Evolutionary conservation across 208 protist species (phyloP).

Genomic region (Angomonas ambiguus): DNA sequence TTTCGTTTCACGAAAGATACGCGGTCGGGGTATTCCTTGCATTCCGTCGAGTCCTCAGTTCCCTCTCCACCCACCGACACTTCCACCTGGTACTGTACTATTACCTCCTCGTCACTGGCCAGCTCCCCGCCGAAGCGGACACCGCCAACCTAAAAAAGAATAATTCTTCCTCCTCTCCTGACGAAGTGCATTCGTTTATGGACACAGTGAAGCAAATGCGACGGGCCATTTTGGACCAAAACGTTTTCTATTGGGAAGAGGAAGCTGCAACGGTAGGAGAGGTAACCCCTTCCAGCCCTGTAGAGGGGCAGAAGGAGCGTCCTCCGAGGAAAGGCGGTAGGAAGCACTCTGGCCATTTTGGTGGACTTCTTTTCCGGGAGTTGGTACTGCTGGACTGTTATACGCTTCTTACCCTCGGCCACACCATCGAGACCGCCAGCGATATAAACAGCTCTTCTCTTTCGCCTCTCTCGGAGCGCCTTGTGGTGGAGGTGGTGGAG

Average conservation of each 20-base stretch:
- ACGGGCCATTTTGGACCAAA: neutral
- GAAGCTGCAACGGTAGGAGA: neutral
- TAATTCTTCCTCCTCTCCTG: neutral
- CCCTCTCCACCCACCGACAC: conserved; percentile 41
- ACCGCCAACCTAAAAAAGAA: neutral
- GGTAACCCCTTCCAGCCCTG: neutral
- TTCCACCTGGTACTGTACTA: conserved; percentile 54
- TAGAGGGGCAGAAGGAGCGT: no score
- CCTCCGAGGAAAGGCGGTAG: no score
- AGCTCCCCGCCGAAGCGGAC: neutral
- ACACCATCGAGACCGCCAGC: conserved; percentile 50
- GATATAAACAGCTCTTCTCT: conserved; percentile 27
- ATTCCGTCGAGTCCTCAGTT: conserved; percentile 58
- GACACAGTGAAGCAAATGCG: neutral
- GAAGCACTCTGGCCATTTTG: no score
- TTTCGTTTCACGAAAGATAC: conserved; percentile 13
- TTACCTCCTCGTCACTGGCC: conserved; percentile 27
- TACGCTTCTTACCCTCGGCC: conserved; percentile 65
- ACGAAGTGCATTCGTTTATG: neutral
- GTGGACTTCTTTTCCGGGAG: conserved; percentile 56
- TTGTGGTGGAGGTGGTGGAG: neutral
- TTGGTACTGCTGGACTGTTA: conserved; percentile 66
- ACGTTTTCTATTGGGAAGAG: neutral
- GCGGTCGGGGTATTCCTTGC: conserved; percentile 50
- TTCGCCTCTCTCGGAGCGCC: neutral